Conservation (phyloP, 306 rosid species). For the Pueraria montana region DNA sequence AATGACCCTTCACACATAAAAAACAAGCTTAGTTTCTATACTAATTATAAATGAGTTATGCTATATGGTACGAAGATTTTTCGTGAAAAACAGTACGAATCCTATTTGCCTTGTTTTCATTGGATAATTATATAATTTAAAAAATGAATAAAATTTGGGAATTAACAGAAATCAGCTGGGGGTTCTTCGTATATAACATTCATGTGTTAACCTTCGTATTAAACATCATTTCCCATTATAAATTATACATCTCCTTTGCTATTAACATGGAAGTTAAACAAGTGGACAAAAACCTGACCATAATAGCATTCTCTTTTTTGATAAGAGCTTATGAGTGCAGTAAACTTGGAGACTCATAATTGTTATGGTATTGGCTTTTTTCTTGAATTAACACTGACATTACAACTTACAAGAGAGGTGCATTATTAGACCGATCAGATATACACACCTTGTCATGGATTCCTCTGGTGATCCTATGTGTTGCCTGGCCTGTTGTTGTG, state of each 20-base stretch:
- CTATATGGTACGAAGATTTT: no score
- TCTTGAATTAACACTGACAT: no score
- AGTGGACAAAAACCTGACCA: not conserved
- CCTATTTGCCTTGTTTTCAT: no score
- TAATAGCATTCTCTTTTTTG: not conserved
- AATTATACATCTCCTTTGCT: not conserved
- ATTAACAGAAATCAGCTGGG: no score
- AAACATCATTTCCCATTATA: no score
- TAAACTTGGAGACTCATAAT: no score
- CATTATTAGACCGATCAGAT: slow-evolving; percentile 6
- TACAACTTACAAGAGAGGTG: not conserved
- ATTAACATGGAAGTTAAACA: not conserved
- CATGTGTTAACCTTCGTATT: no score
- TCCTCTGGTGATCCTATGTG: slow-evolving; percentile 84
- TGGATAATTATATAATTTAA: no score
- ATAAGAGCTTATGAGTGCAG: not conserved
- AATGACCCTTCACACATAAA: slow-evolving; percentile 73
- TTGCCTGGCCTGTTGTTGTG: slow-evolving; percentile 75
- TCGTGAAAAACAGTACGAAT: no score
- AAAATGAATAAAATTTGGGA: no score
- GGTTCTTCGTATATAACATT: no score
- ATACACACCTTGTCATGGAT: slow-evolving; percentile 85
- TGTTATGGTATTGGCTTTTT: no score
- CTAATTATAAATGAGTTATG: not conserved
- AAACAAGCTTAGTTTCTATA: slow-evolving; percentile 22